phyloP scores from a whole-genome alignment of 345 rosid species.

The Brassica napus region DNA sequence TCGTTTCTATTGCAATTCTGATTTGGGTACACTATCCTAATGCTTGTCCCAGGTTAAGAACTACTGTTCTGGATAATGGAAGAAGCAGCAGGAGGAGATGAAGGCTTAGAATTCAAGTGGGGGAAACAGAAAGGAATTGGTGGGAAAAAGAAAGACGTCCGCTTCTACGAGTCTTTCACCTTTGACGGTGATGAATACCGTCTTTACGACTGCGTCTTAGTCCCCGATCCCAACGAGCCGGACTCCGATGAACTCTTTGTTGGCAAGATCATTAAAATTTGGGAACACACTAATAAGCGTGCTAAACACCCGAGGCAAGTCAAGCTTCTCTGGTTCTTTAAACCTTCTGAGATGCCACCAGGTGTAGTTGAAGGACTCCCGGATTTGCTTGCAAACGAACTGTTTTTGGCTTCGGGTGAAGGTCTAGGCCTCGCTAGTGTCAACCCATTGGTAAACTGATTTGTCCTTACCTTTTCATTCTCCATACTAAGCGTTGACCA shows the following conservation, averaged over 20 bases:
- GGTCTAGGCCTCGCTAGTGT: slow-evolving; percentile 69
- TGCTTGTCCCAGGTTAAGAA: slow-evolving; percentile 4
- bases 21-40: not conserved
- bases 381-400: slow-evolving; percentile 52
- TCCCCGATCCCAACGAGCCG: slow-evolving; percentile 42
- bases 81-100: slow-evolving; percentile 42
- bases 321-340: slow-evolving; percentile 82
- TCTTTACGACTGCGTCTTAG: slow-evolving; percentile 71
- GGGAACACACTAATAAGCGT: slow-evolving; percentile 56
- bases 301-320: slow-evolving; percentile 42
- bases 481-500: slow-evolving; percentile 13
- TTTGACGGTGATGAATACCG: slow-evolving; percentile 63
- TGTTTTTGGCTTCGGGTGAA: slow-evolving; percentile 83
- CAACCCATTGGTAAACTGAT: slow-evolving; percentile 72
- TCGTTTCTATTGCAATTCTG: slow-evolving; percentile 17
- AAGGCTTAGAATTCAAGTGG: slow-evolving; percentile 67
- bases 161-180: slow-evolving; percentile 71
- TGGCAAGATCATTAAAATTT: slow-evolving; percentile 72
- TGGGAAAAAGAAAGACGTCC: slow-evolving; percentile 60
- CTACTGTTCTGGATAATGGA: slow-evolving; percentile 50
- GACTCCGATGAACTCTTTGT: slow-evolving; percentile 70
- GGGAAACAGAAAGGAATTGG: slow-evolving; percentile 62
- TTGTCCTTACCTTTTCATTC: slow-evolving; percentile 6
- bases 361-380: slow-evolving; percentile 43
- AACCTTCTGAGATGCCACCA: slow-evolving; percentile 57